phyloP scores from a whole-genome alignment of 1,284 basidiomycete genomes.

The Coniophora puteana region DNA sequence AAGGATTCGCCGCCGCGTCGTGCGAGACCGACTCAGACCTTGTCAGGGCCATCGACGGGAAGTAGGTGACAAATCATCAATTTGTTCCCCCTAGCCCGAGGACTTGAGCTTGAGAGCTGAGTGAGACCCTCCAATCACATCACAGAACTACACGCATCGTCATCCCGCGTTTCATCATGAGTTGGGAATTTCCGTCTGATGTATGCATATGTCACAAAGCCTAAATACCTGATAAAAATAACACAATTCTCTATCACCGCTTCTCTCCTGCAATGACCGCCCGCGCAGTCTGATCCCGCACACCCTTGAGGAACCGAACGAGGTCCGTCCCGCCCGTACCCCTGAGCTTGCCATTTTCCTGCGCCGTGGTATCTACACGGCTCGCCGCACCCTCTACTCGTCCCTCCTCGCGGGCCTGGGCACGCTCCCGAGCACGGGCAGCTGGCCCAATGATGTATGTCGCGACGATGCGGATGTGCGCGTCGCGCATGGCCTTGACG shows the following conservation, averaged over 20 bases:
- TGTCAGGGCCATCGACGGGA: too few relatives aligned
- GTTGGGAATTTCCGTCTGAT: too few relatives aligned
- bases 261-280: slow-evolving; percentile 25
- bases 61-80: too few relatives aligned
- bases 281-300: slow-evolving; percentile 69
- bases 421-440: slow-evolving; percentile 30
- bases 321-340: slow-evolving; percentile 89
- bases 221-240: too few relatives aligned
- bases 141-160: too few relatives aligned
- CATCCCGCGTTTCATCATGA: slow-evolving; percentile 17
- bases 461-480: slow-evolving; percentile 85
- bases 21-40: too few relatives aligned
- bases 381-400: slow-evolving; percentile 9
- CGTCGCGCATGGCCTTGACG: slow-evolving; percentile 81
- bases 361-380: slow-evolving; percentile 10
- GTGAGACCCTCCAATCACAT: too few relatives aligned
- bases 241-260: too few relatives aligned
- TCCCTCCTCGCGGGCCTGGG: slow-evolving; percentile 21
- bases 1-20: too few relatives aligned
- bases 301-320: slow-evolving; percentile 78
- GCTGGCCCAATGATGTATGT: slow-evolving; percentile 81
- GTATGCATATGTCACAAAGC: too few relatives aligned
- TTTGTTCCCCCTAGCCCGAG: too few relatives aligned
- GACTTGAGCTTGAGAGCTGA: too few relatives aligned
- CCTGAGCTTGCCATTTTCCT: slow-evolving; percentile 38